These are phyloP conservation scores for Fonticula alba DNA, from an alignment of 78 protist genomes.

Conservation along the genomic window DNA sequence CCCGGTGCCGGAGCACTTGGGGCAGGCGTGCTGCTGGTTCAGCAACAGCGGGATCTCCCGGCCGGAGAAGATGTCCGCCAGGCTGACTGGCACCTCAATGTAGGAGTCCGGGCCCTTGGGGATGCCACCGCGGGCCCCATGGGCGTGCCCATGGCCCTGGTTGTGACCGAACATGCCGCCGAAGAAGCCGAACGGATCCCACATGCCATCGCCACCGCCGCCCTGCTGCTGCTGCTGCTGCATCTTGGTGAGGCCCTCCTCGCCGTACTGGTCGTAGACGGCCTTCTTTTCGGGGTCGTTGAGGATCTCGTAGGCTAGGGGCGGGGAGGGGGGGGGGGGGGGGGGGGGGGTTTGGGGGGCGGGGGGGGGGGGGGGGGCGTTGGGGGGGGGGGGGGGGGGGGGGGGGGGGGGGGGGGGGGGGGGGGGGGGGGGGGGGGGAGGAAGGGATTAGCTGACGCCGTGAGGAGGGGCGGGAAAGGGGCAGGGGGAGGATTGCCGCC, in stretches of 20 bases:
- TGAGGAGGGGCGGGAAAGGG: neutral
- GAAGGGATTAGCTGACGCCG: no score
- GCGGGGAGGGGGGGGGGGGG: no score
- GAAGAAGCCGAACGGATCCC: neutral
- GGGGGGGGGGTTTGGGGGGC: no score
- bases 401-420: neutral
- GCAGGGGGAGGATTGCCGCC: neutral
- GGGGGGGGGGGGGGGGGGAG: neutral
- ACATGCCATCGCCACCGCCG: conserved; percentile 16
- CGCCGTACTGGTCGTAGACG: conserved; percentile 70
- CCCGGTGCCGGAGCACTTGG: conserved; percentile 53
- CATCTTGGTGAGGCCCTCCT: conserved; percentile 74
- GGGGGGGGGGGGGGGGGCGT: no score
- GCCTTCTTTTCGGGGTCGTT: conserved; percentile 54
- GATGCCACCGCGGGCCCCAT: neutral
- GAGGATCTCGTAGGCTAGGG: conserved; percentile 62
- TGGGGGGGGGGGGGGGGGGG: no score
- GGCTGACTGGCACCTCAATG: conserved; percentile 32
- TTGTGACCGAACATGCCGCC: neutral
- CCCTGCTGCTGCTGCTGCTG: conserved; percentile 24
- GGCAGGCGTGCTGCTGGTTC: conserved; percentile 33
- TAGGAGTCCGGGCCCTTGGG: conserved; percentile 37
- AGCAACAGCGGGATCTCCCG: neutral
- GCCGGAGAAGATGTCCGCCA: conserved; percentile 54
- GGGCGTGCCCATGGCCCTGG: neutral